These are phyloP conservation scores for Cucurbita moschata DNA, from an alignment of 306 rosid genomes.

Conservation along the genomic window DNA sequence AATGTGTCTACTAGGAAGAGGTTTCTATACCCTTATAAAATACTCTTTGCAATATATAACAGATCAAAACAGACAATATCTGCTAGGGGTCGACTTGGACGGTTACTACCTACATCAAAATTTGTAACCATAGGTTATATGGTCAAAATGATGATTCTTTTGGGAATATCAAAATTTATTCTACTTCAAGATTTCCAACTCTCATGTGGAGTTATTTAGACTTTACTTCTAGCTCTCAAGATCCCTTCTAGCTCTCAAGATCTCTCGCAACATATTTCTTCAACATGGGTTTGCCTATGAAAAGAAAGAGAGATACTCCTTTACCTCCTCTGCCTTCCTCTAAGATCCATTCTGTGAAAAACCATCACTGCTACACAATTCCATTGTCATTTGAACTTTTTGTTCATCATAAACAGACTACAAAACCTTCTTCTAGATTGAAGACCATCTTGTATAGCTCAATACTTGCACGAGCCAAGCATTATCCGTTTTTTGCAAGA, in stretches of 20 bases:
- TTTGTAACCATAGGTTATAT: too few species aligned
- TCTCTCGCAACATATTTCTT: not conserved
- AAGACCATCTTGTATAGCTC: not conserved
- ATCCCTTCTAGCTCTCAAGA: not conserved
- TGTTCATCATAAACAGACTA: not conserved
- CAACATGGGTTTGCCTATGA: not conserved
- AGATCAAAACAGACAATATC: too few species aligned
- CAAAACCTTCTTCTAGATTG: not conserved
- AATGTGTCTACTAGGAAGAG: too few species aligned
- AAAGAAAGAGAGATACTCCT: not conserved
- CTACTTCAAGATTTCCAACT: not conserved
- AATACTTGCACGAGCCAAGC: not conserved
- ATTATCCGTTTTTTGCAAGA: not conserved
- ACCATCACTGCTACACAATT: not conserved
- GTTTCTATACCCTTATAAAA: too few species aligned
- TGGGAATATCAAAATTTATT: not conserved
- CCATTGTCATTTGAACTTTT: not conserved
- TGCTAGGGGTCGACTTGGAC: too few species aligned
- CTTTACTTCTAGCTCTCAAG: not conserved
- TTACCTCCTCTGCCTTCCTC: not conserved
- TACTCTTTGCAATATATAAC: too few species aligned
- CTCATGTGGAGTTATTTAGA: not conserved
- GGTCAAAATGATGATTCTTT: not conserved
- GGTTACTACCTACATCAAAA: too few species aligned
- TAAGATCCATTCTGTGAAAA: not conserved